phyloP scores from a whole-genome alignment of 352 stramenopile genomes.

The Phytophthora idaei region DNA sequence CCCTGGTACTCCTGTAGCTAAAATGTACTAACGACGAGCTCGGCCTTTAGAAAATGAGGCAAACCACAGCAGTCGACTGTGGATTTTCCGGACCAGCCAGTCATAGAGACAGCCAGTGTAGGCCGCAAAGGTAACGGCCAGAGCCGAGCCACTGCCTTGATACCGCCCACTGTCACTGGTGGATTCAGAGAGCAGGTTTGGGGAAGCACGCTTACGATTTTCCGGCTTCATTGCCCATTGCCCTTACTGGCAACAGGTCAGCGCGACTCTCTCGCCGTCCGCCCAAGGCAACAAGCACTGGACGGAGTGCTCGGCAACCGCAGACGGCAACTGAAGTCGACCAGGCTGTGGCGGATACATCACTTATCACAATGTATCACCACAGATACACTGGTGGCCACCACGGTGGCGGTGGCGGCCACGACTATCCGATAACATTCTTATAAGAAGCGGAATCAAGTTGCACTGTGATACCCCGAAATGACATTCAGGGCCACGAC shows the following conservation, averaged over 20 bases:
- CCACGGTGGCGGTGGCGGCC: neutral
- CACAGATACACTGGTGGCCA: neutral
- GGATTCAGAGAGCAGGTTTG: conserved; percentile 40
- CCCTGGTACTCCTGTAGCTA: conserved; percentile 5
- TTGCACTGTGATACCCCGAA: neutral
- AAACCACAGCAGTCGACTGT: conserved; percentile 2
- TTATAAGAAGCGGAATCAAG: conserved; percentile 13
- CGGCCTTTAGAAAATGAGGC: conserved; percentile 36
- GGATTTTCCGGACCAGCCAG: conserved; percentile 42
- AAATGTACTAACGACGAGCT: conserved; percentile 8
- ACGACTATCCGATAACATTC: conserved; percentile 15
- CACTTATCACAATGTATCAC: neutral
- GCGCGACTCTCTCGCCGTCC: neutral
- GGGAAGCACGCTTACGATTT: neutral
- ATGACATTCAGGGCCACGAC: too few relatives aligned
- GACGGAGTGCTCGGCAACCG: neutral
- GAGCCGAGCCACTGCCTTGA: conserved; percentile 27
- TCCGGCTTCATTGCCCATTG: conserved; percentile 29
- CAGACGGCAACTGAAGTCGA: too few relatives aligned
- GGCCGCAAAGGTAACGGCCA: conserved; percentile 24
- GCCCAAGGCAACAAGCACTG: neutral
- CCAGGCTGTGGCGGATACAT: too few relatives aligned
- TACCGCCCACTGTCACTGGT: conserved; percentile 28
- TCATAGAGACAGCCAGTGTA: conserved; percentile 38
- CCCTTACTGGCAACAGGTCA: neutral